Evolutionary conservation across 352 stramenopile genomes (phyloP), one percentile per base, ranked within the genome.

Genomic region (Halophytophthora polymorphica): DNA sequence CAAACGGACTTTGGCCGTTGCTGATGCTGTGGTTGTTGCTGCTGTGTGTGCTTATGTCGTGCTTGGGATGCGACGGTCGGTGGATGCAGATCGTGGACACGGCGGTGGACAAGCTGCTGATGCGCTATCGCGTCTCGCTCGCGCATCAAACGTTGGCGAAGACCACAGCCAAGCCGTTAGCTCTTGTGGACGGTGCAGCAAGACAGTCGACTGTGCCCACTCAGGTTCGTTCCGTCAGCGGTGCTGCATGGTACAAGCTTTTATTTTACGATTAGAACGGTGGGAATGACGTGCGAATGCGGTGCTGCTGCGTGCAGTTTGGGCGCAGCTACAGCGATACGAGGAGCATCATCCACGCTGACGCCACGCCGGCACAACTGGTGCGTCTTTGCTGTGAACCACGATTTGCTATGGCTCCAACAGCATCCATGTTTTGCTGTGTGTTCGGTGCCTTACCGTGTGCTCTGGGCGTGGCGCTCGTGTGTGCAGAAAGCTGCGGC

Each of bases 31-130:
- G 40, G 42, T 58, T 31, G 59, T 52, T 14, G 19, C 34, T 59
- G 23, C 61, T 31, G 18, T 46, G 45, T 42, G 18, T 3, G 4
- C 25, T 38, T 38, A n/a, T 17, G 11, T 7, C 3, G 11, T 38
- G 33, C 15, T 38, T 14, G 11, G 33, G 33, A 38, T 14, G 15
- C 11, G 33, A 10, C 11, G 33, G 6, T 17, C 3, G 33, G 3
- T 38, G 33, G 11, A n/a, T 52, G 12, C 39, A 72, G 79, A 72
- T 82, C 43, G 67, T 71, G 45, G 71, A 86, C 36, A 70, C 47
- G n/a, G 75, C 68, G 2, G 75, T 87, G 18, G 75, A 86, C 45
- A 84, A 82, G 36, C 47, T 91, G 23, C 51, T 91, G 35, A 77
- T 79, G 62, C 62, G 69, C 22, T 78, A 88, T 48, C 69, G 78